Conservation (phyloP, 345 rosid genomes). For the Heritiera littoralis region DNA sequence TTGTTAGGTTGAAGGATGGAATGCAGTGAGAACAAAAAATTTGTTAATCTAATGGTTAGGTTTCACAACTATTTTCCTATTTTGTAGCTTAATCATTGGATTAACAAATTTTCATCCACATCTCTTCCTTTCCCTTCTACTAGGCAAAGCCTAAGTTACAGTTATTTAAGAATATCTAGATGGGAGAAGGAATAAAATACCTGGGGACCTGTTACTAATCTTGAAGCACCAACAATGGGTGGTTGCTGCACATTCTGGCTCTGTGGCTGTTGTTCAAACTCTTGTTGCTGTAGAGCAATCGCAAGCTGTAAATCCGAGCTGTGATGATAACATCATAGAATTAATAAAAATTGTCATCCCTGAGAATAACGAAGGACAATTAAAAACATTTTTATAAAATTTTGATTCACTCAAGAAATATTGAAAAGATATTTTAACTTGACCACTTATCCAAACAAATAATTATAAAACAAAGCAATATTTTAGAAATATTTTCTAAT, state of each 20-base stretch:
- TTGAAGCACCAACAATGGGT: slow-evolving; percentile 46
- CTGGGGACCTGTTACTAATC: slow-evolving; percentile 88
- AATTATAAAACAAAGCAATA: neutral
- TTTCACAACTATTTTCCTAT: no score
- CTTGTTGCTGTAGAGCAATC: slow-evolving; percentile 96
- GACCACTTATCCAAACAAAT: neutral
- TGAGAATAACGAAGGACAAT: slow-evolving; percentile 1
- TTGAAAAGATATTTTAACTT: neutral
- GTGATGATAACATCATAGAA: slow-evolving; percentile 30
- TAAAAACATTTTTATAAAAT: neutral
- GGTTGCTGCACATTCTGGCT: slow-evolving; percentile 59
- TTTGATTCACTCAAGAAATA: neutral
- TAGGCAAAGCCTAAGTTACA: neutral
- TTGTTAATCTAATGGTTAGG: no score
- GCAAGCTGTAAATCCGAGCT: slow-evolving; percentile 96
- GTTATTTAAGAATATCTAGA: neutral
- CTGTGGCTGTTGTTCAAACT: slow-evolving; percentile 81
- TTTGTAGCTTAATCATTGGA: no score
- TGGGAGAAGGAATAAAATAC: slow-evolving; percentile 32
- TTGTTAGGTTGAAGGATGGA: no score
- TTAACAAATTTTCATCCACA: no score
- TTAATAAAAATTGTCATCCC: neutral
- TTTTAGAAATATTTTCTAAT: slow-evolving; percentile 2
- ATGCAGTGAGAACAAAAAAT: no score
- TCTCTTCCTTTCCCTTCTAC: no score